A percentile compares a stretch with the other conserved stretches of the same genome.
Evolutionary conservation across 148 eudicot genomes (phyloP).

Genomic region (Fallopia convolvulus): DNA sequence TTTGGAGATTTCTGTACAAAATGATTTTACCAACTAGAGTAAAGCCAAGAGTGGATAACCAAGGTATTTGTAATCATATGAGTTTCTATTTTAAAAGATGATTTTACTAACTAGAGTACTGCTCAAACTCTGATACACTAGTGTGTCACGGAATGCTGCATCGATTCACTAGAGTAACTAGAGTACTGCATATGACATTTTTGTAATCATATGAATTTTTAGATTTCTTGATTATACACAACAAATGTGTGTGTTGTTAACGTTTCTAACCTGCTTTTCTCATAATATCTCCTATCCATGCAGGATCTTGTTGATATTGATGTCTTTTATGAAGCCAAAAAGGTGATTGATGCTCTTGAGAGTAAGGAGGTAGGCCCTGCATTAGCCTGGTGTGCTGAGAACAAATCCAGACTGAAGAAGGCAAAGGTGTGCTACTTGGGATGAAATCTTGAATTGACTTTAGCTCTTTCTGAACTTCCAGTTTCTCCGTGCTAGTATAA

Average conservation of each 20-base stretch:
- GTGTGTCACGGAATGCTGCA: no score
- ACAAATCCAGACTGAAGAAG: conserved; percentile 89
- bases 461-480: neutral
- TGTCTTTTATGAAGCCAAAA: conserved; percentile 87
- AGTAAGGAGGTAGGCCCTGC: conserved; percentile 92
- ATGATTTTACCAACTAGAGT: neutral
- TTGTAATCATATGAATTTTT: neutral
- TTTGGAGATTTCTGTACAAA: neutral
- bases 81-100: neutral
- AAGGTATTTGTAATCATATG: no score
- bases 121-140: neutral
- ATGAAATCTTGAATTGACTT: neutral
- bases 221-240: neutral
- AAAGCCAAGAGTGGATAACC: no score
- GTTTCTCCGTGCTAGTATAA: neutral
- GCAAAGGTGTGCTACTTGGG: conserved; percentile 53
- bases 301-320: conserved; percentile 98
- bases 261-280: neutral
- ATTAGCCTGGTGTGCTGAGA: conserved; percentile 93
- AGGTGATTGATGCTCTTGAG: conserved; percentile 84
- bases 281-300: conserved; percentile 1
- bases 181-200: neutral
- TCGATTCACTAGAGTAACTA: no score
- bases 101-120: neutral
- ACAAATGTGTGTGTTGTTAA: neutral